Evolutionary conservation across 768 basidiomycete species (phyloP).

Genomic region (Pleurotus tuber-regium): DNA sequence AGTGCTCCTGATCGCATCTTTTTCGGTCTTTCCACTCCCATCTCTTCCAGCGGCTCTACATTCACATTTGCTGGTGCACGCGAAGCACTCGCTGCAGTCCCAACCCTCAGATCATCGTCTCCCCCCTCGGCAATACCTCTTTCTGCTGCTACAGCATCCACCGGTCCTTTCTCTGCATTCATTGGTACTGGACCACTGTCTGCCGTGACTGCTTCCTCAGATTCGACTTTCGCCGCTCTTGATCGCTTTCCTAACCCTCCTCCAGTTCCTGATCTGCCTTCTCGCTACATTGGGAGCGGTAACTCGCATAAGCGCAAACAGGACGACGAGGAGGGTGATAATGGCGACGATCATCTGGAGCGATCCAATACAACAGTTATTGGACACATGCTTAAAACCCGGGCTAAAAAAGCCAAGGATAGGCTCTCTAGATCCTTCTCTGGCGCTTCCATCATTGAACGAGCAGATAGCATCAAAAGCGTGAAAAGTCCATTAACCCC

Average conservation of each 20-base stretch:
- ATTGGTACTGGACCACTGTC: neutral
- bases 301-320: neutral
- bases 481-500: neutral
- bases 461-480: slow-evolving; percentile 9
- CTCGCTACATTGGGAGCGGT: neutral
- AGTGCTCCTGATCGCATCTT: neutral
- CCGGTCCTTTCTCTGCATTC: slow-evolving; percentile 5
- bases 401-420: neutral
- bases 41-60: neutral
- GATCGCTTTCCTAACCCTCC: slow-evolving; percentile 8
- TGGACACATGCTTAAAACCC: slow-evolving; percentile 10
- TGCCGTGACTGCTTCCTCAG: neutral
- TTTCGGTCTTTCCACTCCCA: neutral
- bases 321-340: neutral
- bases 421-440: slow-evolving; percentile 1
- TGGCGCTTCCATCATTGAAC: slow-evolving; percentile 1
- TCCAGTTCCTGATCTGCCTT: neutral
- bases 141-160: slow-evolving; percentile 6
- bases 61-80: slow-evolving; percentile 5
- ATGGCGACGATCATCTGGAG: neutral
- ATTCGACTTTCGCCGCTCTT: neutral
- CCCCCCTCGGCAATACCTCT: slow-evolving; percentile 1
- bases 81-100: neutral
- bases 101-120: neutral
- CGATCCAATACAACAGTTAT: slow-evolving; percentile 5